Base-by-base conservation (phyloP, 352 stramenopile genomes). In the Phytophthora kernoviae region DNA sequence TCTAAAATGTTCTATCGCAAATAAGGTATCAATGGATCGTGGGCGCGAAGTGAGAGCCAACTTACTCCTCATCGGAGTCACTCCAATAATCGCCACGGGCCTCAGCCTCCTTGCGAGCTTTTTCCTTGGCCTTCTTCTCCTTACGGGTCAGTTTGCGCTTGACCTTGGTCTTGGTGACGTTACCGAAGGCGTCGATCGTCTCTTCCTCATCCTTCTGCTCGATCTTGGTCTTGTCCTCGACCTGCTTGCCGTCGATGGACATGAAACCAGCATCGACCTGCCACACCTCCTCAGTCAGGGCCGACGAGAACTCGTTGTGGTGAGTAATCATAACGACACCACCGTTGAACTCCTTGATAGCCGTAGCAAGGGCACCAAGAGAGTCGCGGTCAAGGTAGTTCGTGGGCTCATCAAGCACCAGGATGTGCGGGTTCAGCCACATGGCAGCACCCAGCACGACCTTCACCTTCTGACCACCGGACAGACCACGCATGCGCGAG, bases 391-490 rank as follows among this genome's bases (percentile, higher is more conserved):
- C 96, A 45, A 98, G 78, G 75, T 98, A 98, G 81, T 98, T 98
- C 58, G 94, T 98, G 24, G 94, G 94, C 78, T 98, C 94, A 79
- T 98, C 94, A 48, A 98, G 79, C 60, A 98, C 92, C 60, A 98
- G 78, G 54, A 98, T 88, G 83, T 98, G 91, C 47, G 94, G 90
- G 85, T 98, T 96, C 67, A 97, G 97, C 96, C 92, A 98, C 85
- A 98, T 98, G 53, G 92, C 94, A 71, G 96, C 96, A 49, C 79
- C 96, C 36, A 99, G 78, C 56, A 99, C 96, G 42, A 99, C 96
- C 91, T 99, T 99, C 33, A 99, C 96, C 88, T 99, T 99, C 81
- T 99, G 96, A 68, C 97, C 97, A 76, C 96, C 97, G 45, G 94
- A 98, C 32, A 99, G 82, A 79, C 96, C 96, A 68, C 93, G 94